Percentiles rank a stretch among this genome's conserved stretches.
phyloP scores from a whole-genome alignment of 1,284 basidiomycete species.

The Cryptococcus wingfieldii region DNA sequence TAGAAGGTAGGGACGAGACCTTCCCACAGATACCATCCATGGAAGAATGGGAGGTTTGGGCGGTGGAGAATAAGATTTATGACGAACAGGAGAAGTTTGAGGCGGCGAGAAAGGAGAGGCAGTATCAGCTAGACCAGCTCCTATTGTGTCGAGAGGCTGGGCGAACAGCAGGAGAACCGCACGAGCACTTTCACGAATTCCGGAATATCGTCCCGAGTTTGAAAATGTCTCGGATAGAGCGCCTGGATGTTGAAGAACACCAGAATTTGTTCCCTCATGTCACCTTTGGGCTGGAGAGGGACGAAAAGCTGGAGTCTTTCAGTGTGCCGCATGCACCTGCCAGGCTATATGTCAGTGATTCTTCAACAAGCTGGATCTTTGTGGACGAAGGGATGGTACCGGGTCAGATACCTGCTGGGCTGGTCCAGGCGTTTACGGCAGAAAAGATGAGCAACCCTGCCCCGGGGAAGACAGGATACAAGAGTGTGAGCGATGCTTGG shows the following conservation, averaged over 20 bases:
- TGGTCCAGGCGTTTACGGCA: slow-evolving; percentile 27
- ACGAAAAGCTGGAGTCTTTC: slow-evolving; percentile 9
- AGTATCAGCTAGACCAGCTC: slow-evolving; percentile 13
- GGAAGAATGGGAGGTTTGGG: slow-evolving; percentile 23
- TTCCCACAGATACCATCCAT: slow-evolving; percentile 8
- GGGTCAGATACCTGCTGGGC: slow-evolving; percentile 30
- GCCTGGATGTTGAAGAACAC: slow-evolving; percentile 23
- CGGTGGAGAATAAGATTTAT: not conserved
- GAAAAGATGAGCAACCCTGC: slow-evolving; percentile 37
- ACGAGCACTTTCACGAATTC: slow-evolving; percentile 35
- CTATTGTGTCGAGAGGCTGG: slow-evolving; percentile 15
- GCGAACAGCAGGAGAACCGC: slow-evolving; percentile 2
- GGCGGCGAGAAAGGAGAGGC: not conserved
- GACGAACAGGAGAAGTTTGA: not conserved
- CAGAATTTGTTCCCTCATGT: slow-evolving; percentile 33
- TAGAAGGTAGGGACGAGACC: slow-evolving; percentile 10
- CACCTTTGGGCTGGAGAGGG: slow-evolving; percentile 13
- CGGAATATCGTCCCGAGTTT: slow-evolving; percentile 10
- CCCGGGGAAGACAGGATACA: slow-evolving; percentile 11
- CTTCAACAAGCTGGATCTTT: slow-evolving; percentile 30
- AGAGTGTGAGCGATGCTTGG: slow-evolving; percentile 37
- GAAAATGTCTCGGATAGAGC: slow-evolving; percentile 18
- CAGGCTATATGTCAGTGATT: slow-evolving; percentile 29
- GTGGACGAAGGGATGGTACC: slow-evolving; percentile 30
- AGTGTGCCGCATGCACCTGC: slow-evolving; percentile 4